phyloP scores from a whole-genome alignment of 768 basidiomycete genomes.

The Mycena leptocephala region DNA sequence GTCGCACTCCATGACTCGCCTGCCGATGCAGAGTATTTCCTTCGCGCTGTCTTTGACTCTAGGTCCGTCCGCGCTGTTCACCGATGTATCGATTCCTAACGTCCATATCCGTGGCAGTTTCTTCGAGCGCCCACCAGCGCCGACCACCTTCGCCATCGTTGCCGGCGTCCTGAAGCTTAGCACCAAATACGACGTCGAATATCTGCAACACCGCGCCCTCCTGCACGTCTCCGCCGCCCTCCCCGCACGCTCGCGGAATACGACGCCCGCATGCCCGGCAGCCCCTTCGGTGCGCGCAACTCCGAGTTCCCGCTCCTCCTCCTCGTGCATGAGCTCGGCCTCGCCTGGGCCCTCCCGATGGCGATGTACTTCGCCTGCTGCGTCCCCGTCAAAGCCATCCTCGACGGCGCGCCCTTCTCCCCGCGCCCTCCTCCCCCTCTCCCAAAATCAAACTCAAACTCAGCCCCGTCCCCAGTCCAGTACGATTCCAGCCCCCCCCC shows the following conservation, averaged over 20 bases:
- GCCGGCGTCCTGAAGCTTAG: slow-evolving; percentile 11
- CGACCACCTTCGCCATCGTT: slow-evolving; percentile 10
- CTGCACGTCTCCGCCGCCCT: neutral
- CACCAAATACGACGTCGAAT: slow-evolving; percentile 25
- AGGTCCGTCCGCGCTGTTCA: no score
- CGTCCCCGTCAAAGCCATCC: neutral
- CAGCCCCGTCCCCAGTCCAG: no score
- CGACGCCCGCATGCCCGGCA: neutral
- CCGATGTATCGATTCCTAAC: no score
- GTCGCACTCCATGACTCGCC: slow-evolving; percentile 14
- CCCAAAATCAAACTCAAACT: no score
- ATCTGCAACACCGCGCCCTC: slow-evolving; percentile 13
- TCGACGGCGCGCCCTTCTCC: slow-evolving; percentile 2
- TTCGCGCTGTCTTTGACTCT: neutral
- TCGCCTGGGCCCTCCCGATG: slow-evolving; percentile 7
- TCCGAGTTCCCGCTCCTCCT: neutral
- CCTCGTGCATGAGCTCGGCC: neutral
- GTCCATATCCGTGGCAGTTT: no score
- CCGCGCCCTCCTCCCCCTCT: no score
- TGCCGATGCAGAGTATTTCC: slow-evolving; percentile 5
- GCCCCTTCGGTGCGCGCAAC: neutral
- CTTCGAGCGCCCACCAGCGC: neutral
- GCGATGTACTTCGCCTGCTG: neutral
- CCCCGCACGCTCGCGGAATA: neutral
- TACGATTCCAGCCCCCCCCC: no score